Base-by-base conservation (phyloP, 1,284 basidiomycete genomes). In the Papiliotrema terrestris region DNA sequence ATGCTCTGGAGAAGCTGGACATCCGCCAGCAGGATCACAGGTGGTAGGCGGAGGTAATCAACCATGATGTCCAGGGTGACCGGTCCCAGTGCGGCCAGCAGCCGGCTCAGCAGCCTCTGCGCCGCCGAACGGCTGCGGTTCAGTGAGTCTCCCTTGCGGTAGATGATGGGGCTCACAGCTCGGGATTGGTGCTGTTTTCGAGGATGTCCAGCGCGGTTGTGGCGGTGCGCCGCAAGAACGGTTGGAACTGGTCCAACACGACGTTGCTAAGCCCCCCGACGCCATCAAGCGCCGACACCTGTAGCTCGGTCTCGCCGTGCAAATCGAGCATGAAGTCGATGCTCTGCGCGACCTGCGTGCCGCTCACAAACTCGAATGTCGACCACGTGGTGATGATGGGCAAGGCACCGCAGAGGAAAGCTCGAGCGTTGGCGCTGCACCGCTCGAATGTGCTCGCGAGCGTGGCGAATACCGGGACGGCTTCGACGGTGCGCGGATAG, bases 361-460 rank as follows among this genome's bases (percentile, higher is more conserved):
- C 54, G 8, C 29, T 45, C 19, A 55, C 55, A 44, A 69, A 66
- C 2, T n/a, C 26, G 2, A 54, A 49, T 5, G 62, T 65, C 8
- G 64, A 61, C 69, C 69, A 71, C 3, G 67, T 69, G 2, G 61
- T 58, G 14, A 71, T 48, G 14, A 69, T 57, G 2, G 69, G 67
- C 13, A 71, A 52, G 9, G 67, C 66, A 13, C 56, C 45, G 50
- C 67, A 68, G 14, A 69, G 41, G 2, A 66, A 54, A 2, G 42
- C 44, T 26, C 61, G 56, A 6, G 57, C 55, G 3, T 35, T 26
- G 8, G 54, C 19, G 20, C 57, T 53, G 39, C 54, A 49, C 6
- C n/a, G 9, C n/a, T 54, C 29, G 19, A 60, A 58, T 8, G 52
- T 55, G 2, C 56, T 39, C 5, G 60, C 41, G 19, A 71, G 53